phyloP scores from a whole-genome alignment of 176 grass and related monocot species.

The Eragrostis nindensis region DNA sequence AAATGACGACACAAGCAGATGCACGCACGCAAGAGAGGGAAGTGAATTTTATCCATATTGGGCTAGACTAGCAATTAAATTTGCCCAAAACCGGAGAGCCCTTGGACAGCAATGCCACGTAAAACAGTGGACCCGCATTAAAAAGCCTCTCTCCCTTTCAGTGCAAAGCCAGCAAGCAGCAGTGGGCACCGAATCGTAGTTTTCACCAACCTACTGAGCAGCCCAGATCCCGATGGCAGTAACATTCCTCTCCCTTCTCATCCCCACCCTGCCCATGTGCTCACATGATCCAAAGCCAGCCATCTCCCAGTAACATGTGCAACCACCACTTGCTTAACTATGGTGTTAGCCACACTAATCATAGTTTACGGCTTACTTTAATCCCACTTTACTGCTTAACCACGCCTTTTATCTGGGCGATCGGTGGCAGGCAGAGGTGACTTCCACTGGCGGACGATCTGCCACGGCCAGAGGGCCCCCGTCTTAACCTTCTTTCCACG shows the following conservation, averaged over 20 bases:
- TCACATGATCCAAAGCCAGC: conserved; percentile 46
- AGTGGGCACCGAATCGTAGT: conserved; percentile 42
- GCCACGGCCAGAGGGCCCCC: conserved; percentile 38
- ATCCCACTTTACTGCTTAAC: conserved; percentile 14
- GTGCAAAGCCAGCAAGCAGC: conserved; percentile 47
- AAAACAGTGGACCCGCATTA: conserved; percentile 23
- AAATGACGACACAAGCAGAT: not conserved
- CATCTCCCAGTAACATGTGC: conserved; percentile 8
- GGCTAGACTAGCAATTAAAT: not conserved
- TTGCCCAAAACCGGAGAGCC: not conserved
- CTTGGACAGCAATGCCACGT: conserved; percentile 8
- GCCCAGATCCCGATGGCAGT: conserved; percentile 69
- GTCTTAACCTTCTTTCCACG: conserved; percentile 53
- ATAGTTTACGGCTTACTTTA: conserved; percentile 29
- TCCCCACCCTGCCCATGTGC: conserved; percentile 50
- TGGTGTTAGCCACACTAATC: conserved; percentile 3
- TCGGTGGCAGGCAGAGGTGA: conserved; percentile 13
- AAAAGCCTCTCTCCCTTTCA: conserved; percentile 35
- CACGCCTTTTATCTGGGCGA: not conserved
- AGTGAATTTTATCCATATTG: conserved; percentile 22
- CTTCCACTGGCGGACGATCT: conserved; percentile 46
- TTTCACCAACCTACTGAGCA: conserved; percentile 44
- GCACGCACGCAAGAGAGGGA: not conserved
- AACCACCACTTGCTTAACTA: conserved; percentile 20
- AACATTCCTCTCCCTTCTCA: conserved; percentile 65